These are phyloP conservation scores for Saccharomycopsis sp. DNA, from an alignment of 805 yeast species.

Conservation along the genomic window DNA sequence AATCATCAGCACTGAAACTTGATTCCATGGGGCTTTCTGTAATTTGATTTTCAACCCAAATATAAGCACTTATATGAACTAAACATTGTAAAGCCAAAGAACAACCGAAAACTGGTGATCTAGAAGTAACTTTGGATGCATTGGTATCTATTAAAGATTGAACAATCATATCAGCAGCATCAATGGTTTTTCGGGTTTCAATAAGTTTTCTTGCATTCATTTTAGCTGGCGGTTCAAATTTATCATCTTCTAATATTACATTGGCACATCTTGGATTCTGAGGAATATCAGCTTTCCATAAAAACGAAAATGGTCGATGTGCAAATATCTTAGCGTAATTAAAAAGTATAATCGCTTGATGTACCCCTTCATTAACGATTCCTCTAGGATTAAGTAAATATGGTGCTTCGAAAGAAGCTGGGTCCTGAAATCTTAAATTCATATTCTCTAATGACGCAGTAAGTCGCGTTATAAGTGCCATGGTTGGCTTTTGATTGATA, in stretches of 20 bases:
- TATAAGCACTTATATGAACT: conserved; percentile 45
- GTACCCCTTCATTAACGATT: conserved; percentile 45
- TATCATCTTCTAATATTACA: conserved; percentile 22
- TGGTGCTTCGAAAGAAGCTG: conserved; percentile 34
- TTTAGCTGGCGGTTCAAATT: conserved; percentile 29
- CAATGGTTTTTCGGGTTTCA: conserved; percentile 48
- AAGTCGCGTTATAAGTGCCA: conserved; percentile 33
- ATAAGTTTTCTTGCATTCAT: conserved; percentile 40
- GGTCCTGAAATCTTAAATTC: conserved; percentile 42
- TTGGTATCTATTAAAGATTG: conserved; percentile 41
- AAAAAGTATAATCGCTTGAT: conserved; percentile 41
- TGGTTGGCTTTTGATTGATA: conserved; percentile 33
- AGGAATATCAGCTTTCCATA: conserved; percentile 44
- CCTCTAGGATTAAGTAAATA: conserved; percentile 38
- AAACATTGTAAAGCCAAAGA: conserved; percentile 46
- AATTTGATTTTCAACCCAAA: conserved; percentile 41
- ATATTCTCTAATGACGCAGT: conserved; percentile 44
- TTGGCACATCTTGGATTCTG: conserved; percentile 34
- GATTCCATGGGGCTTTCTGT: conserved; percentile 18
- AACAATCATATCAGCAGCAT: conserved; percentile 45
- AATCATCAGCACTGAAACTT: conserved; percentile 31
- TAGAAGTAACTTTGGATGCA: conserved; percentile 34
- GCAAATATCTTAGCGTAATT: conserved; percentile 50
- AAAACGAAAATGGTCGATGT: conserved; percentile 46
- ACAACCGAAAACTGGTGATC: conserved; percentile 49